phyloP scores from a whole-genome alignment of 1,284 basidiomycete genomes.

The Lentinus polychrous region DNA sequence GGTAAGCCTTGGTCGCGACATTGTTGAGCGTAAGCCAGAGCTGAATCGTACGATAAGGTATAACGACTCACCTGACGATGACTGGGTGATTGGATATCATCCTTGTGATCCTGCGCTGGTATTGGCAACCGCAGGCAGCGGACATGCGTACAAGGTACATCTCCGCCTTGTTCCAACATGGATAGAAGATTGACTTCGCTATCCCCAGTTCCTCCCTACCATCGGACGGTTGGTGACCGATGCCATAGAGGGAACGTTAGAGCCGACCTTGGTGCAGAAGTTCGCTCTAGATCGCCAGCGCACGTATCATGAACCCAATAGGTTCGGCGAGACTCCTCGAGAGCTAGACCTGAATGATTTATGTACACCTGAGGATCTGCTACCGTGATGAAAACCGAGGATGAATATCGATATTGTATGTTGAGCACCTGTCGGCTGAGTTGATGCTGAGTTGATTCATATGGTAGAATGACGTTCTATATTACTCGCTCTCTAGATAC shows the following conservation, averaged over 20 bases:
- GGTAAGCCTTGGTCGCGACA: constrained; percentile 39
- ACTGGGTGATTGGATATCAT: constrained; percentile 74
- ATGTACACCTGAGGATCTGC: constrained; percentile 42
- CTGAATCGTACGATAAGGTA: constrained; percentile 43
- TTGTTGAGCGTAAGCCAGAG: neutral
- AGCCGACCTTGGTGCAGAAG: constrained; percentile 40
- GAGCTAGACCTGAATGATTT: constrained; percentile 44
- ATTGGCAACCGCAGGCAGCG: constrained; percentile 73
- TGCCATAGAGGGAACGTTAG: constrained; percentile 58
- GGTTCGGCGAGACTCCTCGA: constrained; percentile 22
- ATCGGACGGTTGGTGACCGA: constrained; percentile 74
- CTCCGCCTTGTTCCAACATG: neutral
- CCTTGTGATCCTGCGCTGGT: constrained; percentile 51
- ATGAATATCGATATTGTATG: neutral
- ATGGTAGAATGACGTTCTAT: neutral
- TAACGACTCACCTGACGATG: constrained; percentile 66
- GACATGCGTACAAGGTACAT: constrained; percentile 76
- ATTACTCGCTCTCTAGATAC: constrained; percentile 3
- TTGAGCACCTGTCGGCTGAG: no score
- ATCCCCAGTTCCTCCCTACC: constrained; percentile 68
- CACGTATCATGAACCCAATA: constrained; percentile 26
- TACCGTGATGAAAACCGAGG: constrained; percentile 13
- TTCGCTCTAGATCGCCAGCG: constrained; percentile 44
- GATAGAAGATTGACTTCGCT: neutral
- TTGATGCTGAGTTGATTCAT: no score